Percentiles rank a stretch among this genome's conserved stretches.
phyloP scores from a whole-genome alignment of 768 basidiomycete species.

The Mrakia hoshinonis region DNA sequence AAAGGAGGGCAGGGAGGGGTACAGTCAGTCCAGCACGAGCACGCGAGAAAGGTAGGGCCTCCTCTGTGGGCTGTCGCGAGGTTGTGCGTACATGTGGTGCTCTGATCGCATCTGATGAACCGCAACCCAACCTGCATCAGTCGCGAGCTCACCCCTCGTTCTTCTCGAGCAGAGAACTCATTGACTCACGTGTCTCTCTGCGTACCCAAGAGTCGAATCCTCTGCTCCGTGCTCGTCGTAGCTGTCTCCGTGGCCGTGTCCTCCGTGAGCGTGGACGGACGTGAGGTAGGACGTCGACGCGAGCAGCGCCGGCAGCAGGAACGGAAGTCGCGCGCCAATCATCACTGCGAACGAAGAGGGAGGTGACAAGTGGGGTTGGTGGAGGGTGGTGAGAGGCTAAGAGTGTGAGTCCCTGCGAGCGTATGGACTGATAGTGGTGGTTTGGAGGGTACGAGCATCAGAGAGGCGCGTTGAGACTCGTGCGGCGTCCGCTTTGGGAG shows the following conservation, averaged over 20 bases:
- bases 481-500: no score
- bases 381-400: no score
- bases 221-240: conserved; percentile 29
- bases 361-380: not conserved
- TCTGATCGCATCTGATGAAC: conserved; percentile 28
- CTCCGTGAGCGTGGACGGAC: conserved; percentile 20
- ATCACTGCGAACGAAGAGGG: not conserved
- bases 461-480: not conserved
- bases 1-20: not conserved
- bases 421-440: not conserved
- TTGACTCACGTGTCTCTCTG: conserved; percentile 27
- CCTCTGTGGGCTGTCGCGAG: not conserved
- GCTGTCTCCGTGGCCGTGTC: conserved; percentile 10
- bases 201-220: conserved; percentile 17
- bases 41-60: not conserved
- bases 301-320: conserved; percentile 7
- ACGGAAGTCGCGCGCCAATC: not conserved
- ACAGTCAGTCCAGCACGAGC: not conserved
- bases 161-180: no score
- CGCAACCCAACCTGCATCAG: not conserved
- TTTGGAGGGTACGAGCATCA: not conserved
- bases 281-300: conserved; percentile 19
- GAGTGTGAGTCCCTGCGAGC: not conserved
- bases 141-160: not conserved
- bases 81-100: conserved; percentile 22